These are phyloP conservation scores for Anthracocystis panici-leucophaei DNA, from an alignment of 1,284 basidiomycete species.

Conservation along the genomic window DNA sequence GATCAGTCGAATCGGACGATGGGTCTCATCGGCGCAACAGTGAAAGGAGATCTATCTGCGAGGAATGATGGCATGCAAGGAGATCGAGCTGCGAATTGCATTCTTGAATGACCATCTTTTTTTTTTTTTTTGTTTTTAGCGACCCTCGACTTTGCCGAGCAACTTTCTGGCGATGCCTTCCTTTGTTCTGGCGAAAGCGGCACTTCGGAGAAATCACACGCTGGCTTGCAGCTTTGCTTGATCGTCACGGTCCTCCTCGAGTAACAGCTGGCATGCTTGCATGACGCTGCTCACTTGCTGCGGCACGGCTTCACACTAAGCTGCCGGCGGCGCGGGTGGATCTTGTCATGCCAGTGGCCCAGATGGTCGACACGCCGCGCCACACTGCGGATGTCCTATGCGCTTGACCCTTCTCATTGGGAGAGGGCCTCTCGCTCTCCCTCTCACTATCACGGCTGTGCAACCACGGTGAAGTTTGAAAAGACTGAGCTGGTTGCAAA, in stretches of 20 bases:
- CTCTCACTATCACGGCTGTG: too few relatives aligned
- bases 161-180: conserved; percentile 4
- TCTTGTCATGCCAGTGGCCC: conserved; percentile 1
- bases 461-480: too few relatives aligned
- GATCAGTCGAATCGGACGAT: background rate
- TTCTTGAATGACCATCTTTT: background rate
- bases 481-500: background rate
- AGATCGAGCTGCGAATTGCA: background rate
- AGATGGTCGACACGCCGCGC: background rate
- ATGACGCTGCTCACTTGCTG: too few relatives aligned
- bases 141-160: conserved; percentile 6
- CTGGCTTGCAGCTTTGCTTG: conserved; percentile 6
- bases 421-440: too few relatives aligned
- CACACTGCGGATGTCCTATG: background rate
- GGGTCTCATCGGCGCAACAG: too few relatives aligned
- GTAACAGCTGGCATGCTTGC: too few relatives aligned
- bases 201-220: background rate
- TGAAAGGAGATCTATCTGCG: too few relatives aligned
- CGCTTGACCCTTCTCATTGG: background rate
- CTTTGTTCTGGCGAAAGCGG: conserved; percentile 1
- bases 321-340: too few relatives aligned
- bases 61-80: conserved; percentile 2
- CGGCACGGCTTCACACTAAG: too few relatives aligned
- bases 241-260: too few relatives aligned
- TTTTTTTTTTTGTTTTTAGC: background rate